Evolutionary conservation across 2,329 filamentous ascomycete genomes (phyloP).

Genomic region (Botrytis paeoniae): DNA sequence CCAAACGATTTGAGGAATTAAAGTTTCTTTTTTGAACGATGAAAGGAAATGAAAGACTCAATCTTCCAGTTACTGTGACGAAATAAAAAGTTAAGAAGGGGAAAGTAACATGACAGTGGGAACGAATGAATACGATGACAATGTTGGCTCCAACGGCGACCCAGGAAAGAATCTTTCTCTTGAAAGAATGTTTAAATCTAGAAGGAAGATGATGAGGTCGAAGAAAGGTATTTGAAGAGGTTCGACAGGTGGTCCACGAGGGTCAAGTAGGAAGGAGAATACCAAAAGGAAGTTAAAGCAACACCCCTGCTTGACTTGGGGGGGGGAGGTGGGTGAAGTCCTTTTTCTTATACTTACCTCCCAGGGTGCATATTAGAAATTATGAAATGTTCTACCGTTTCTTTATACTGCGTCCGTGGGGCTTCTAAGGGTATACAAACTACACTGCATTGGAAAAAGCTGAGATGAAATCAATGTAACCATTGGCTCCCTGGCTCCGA

Average conservation of each 20-base stretch:
- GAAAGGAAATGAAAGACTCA: conserved; percentile 10
- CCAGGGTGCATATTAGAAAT: neutral
- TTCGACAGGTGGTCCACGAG: neutral
- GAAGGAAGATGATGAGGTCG: neutral
- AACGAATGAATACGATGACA: neutral
- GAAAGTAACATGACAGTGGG: neutral
- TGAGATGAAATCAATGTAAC: neutral
- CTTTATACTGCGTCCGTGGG: neutral
- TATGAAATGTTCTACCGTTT: neutral
- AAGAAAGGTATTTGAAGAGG: neutral
- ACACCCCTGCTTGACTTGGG: neutral
- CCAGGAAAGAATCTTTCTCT: neutral
- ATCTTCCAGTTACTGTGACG: neutral
- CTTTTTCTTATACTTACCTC: conserved; percentile 7
- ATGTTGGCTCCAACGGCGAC: neutral
- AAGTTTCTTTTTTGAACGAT: neutral
- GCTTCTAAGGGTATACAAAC: neutral
- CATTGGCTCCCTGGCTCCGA: neutral
- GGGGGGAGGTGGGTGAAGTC: neutral
- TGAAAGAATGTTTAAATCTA: neutral
- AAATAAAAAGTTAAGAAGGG: neutral
- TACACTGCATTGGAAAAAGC: conserved; percentile 1
- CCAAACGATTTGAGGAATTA: neutral
- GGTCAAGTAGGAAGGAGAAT: neutral
- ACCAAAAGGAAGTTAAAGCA: neutral